Evolutionary conservation across 2,329 filamentous ascomycete genomes (phyloP).

Genomic region (Diatrype stigma): DNA sequence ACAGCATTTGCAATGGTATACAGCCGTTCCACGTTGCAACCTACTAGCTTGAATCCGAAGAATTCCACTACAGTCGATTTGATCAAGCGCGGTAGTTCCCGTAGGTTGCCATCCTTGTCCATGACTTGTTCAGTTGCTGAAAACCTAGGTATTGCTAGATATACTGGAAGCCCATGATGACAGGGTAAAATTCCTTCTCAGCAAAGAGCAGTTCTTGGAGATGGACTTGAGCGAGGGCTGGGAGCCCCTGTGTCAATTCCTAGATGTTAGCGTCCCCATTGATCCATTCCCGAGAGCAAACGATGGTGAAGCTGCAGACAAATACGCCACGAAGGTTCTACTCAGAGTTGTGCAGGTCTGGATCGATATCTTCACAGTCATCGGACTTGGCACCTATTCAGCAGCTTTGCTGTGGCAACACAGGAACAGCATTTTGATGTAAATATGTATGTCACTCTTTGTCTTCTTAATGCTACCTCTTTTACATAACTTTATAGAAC

Average conservation of each 20-base stretch:
- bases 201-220: conserved; percentile 16
- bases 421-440: no score
- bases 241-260: conserved; percentile 20
- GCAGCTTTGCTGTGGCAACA: conserved; percentile 6
- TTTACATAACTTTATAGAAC: no score
- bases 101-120: conserved; percentile 2
- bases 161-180: conserved; percentile 12
- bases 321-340: conserved; percentile 12
- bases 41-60: conserved; percentile 10
- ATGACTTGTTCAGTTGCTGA: neutral
- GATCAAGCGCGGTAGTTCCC: conserved; percentile 11
- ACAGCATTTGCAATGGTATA: conserved; percentile 10
- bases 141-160: neutral
- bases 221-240: conserved; percentile 23
- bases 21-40: conserved; percentile 8
- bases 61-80: conserved; percentile 8
- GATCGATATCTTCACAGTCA: conserved; percentile 11
- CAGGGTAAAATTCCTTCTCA: conserved; percentile 12
- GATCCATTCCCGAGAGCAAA: conserved; percentile 20
- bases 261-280: conserved; percentile 16
- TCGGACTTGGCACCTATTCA: conserved; percentile 6
- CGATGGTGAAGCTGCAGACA: conserved; percentile 19
- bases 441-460: no score
- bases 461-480: no score
- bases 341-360: conserved; percentile 12